Evolutionary conservation across 2,329 filamentous ascomycete species (phyloP).

Genomic region (Lasiodiplodia citricola): DNA sequence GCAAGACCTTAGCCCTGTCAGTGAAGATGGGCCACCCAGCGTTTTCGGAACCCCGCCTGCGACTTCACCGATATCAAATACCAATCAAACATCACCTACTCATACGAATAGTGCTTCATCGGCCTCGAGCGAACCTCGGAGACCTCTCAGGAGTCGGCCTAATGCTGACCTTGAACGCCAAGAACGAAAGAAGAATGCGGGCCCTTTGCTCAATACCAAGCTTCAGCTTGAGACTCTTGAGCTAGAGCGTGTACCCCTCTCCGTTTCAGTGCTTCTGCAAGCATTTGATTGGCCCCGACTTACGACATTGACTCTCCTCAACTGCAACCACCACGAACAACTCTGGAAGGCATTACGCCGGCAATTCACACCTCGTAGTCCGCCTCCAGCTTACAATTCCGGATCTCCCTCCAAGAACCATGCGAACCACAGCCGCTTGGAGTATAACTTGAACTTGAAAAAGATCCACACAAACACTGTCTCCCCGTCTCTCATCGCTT

Average conservation of each 20-base stretch:
- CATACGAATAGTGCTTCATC: slow-evolving; percentile 5
- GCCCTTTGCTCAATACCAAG: slow-evolving; percentile 59
- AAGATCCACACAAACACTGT: slow-evolving; percentile 77
- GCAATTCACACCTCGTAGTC: slow-evolving; percentile 49
- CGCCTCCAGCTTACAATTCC: slow-evolving; percentile 37
- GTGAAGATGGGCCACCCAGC: slow-evolving; percentile 1
- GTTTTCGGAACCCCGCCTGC: not conserved
- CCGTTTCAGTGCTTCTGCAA: slow-evolving; percentile 70
- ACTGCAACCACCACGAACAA: slow-evolving; percentile 73
- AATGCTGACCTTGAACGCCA: slow-evolving; percentile 18
- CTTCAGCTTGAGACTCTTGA: slow-evolving; percentile 74
- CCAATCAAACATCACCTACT: not conserved
- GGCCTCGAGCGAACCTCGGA: slow-evolving; percentile 15
- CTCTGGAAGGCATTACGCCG: slow-evolving; percentile 75
- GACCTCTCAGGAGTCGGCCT: slow-evolving; percentile 6
- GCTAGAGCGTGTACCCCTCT: slow-evolving; percentile 76
- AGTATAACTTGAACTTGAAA: slow-evolving; percentile 65
- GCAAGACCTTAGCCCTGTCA: slow-evolving; percentile 9
- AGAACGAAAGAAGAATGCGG: slow-evolving; percentile 27
- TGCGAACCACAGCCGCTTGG: slow-evolving; percentile 38
- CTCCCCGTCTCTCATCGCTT: slow-evolving; percentile 70
- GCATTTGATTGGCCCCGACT: slow-evolving; percentile 77
- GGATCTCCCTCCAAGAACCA: slow-evolving; percentile 38
- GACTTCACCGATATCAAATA: not conserved
- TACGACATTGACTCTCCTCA: slow-evolving; percentile 73